Base-by-base conservation (phyloP, 2,329 filamentous ascomycete species). In the Beauveria asiatica region DNA sequence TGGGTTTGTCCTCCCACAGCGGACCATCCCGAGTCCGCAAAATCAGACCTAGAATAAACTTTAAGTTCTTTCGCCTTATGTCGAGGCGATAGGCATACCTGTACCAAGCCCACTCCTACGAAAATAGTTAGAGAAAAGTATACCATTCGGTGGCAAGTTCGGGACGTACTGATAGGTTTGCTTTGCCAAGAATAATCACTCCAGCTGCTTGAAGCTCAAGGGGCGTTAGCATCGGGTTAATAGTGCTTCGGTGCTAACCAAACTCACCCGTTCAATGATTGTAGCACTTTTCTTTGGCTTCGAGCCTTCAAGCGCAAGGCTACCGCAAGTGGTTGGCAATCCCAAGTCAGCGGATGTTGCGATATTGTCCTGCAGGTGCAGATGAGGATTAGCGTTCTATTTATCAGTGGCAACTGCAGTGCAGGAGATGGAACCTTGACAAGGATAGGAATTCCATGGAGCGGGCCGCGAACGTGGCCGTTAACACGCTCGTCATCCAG, bases 361-460 rank as follows among this genome's bases (percentile, higher is more conserved):
- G 10, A 65, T 37, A 39, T 46, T 37, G 25, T 52, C 49, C 19
- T 48, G 45, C 45, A 25, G 21, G 21, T 23, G 21, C 21, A 3
- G 21, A 23, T 23, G 21, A 44, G 17, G 6, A 25, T 46, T 25
- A 25, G 44, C 21, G 13, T 44, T 21, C 42, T 44, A n/a, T n/a
- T n/a, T n/a, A 21, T 19, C 17, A 44, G n/a, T 44, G 17, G 17
- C 7, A 1, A 44, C 3, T 25, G 17, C 45, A 33, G 57, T n/a
- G 46, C 30, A 39, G 27, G 25, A 6, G 51, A 30, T 62, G 61
- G 17, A 41, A 62, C 64, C 52, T 66, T 63, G 17, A 65, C 25
- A 3, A 66, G 42, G 8, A 65, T 62, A 2, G 65, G 65, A n/a
- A 65, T 62, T 1, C 64, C 65, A 19, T 66, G 65, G 17, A 65